A percentile compares a stretch with the other conserved stretches of the same genome.
Evolutionary conservation across 2,329 filamentous ascomycete genomes (phyloP).

Genomic region (Polychaeton citri): DNA sequence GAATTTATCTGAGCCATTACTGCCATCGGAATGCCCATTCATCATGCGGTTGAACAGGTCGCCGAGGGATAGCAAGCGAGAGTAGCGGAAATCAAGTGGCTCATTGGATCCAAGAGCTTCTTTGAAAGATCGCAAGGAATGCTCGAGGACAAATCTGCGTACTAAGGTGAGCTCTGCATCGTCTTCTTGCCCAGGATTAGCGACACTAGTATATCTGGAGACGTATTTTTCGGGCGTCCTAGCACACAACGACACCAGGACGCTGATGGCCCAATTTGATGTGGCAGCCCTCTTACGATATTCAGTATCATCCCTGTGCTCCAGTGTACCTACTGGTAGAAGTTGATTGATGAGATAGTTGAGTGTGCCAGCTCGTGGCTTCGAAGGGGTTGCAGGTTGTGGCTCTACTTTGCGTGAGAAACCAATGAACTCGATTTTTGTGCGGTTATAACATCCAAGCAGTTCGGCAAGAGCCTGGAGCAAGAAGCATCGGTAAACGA

Average conservation of each 20-base stretch:
- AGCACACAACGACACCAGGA: slow-evolving; percentile 73
- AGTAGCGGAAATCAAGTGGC: slow-evolving; percentile 71
- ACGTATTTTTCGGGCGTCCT: slow-evolving; percentile 72
- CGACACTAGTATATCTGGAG: slow-evolving; percentile 29
- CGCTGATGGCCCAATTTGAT: slow-evolving; percentile 71
- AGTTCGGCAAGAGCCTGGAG: slow-evolving; percentile 86
- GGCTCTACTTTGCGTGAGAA: slow-evolving; percentile 87
- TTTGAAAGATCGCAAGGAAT: slow-evolving; percentile 81
- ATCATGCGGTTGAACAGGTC: slow-evolving; percentile 92
- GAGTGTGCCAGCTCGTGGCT: slow-evolving; percentile 80
- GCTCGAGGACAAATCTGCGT: slow-evolving; percentile 87
- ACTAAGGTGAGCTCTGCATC: slow-evolving; percentile 82
- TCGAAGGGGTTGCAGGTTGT: slow-evolving; percentile 75
- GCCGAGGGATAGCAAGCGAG: slow-evolving; percentile 71
- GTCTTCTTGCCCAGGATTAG: slow-evolving; percentile 41
- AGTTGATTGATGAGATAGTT: slow-evolving; percentile 86
- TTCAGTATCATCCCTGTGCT: slow-evolving; percentile 58
- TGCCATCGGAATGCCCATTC: slow-evolving; percentile 58
- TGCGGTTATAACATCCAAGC: slow-evolving; percentile 78
- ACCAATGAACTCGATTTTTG: slow-evolving; percentile 98
- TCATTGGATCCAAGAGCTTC: slow-evolving; percentile 71
- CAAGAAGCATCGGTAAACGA: slow-evolving; percentile 90
- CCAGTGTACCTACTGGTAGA: slow-evolving; percentile 50
- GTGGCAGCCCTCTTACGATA: slow-evolving; percentile 79
- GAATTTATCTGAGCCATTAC: slow-evolving; percentile 18